These are phyloP conservation scores for Effrenium voratum DNA, from an alignment of 73 alveolate species.

Conservation along the genomic window DNA sequence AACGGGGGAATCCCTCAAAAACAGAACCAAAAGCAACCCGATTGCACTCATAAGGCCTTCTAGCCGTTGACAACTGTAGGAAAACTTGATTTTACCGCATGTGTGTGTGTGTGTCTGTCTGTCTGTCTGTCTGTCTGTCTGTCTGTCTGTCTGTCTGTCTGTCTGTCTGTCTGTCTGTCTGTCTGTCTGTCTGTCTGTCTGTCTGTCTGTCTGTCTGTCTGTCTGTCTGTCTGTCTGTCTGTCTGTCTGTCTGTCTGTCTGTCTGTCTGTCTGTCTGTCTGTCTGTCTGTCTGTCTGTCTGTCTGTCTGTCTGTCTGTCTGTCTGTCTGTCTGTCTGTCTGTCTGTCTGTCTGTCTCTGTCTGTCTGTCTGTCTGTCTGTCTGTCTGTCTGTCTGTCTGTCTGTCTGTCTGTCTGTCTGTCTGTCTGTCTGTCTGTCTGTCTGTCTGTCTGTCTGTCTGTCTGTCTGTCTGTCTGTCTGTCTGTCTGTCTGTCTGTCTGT, in stretches of 20 bases:
- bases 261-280: slow-evolving; percentile 32
- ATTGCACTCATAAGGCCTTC: too few relatives aligned
- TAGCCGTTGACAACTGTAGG: too few relatives aligned
- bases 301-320: slow-evolving; percentile 23
- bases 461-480: slow-evolving; percentile 20
- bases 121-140: slow-evolving; percentile 31
- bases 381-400: slow-evolving; percentile 33
- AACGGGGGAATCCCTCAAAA: too few relatives aligned
- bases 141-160: slow-evolving; percentile 26
- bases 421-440: slow-evolving; percentile 28
- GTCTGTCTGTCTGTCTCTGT: slow-evolving; percentile 35
- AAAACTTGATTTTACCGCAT: background rate
- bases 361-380: slow-evolving; percentile 26
- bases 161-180: slow-evolving; percentile 33
- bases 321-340: slow-evolving; percentile 33
- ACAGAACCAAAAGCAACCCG: too few relatives aligned
- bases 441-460: slow-evolving; percentile 32
- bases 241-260: slow-evolving; percentile 28
- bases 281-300: slow-evolving; percentile 28
- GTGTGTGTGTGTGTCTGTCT: slow-evolving; percentile 44
- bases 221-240: slow-evolving; percentile 26
- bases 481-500: slow-evolving; percentile 20
- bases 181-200: slow-evolving; percentile 35
- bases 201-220: slow-evolving; percentile 35
- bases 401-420: slow-evolving; percentile 20